phyloP scores from a whole-genome alignment of 805 yeast species.

The Zygosaccharomyces bailii region DNA sequence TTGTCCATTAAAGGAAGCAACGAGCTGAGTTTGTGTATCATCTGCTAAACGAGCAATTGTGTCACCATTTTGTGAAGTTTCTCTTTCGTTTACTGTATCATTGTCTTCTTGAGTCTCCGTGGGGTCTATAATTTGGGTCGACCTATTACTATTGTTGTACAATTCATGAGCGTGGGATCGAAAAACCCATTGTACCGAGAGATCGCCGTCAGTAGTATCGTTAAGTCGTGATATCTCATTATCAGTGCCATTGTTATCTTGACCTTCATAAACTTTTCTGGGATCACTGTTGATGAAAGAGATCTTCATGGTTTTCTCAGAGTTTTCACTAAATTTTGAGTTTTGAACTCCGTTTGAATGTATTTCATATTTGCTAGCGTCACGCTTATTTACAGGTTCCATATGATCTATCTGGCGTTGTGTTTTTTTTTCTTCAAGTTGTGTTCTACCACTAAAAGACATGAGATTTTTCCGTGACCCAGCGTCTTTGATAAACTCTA shows the following conservation, averaged over 20 bases:
- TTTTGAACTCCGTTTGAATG: background rate
- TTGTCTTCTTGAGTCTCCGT: conserved; percentile 15
- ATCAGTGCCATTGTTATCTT: background rate
- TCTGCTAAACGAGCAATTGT: background rate
- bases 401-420: conserved; percentile 1
- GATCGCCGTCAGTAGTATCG: conserved; percentile 21
- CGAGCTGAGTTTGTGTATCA: conserved; percentile 14
- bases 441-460: background rate
- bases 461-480: background rate
- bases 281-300: background rate
- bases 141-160: conserved; percentile 16
- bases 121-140: conserved; percentile 23
- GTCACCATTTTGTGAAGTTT: background rate
- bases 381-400: background rate
- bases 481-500: background rate
- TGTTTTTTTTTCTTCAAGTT: conserved; percentile 1
- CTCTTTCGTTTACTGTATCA: background rate
- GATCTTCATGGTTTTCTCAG: background rate
- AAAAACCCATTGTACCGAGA: conserved; percentile 19
- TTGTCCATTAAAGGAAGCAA: conserved; percentile 9
- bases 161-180: conserved; percentile 10
- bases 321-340: background rate
- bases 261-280: background rate
- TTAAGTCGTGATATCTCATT: conserved; percentile 13
- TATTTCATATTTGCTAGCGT: no score